Percentiles rank a stretch among this genome's conserved stretches.
Evolutionary conservation across 2,329 filamentous ascomycete species (phyloP).

Genomic region (Fusarium sp.): DNA sequence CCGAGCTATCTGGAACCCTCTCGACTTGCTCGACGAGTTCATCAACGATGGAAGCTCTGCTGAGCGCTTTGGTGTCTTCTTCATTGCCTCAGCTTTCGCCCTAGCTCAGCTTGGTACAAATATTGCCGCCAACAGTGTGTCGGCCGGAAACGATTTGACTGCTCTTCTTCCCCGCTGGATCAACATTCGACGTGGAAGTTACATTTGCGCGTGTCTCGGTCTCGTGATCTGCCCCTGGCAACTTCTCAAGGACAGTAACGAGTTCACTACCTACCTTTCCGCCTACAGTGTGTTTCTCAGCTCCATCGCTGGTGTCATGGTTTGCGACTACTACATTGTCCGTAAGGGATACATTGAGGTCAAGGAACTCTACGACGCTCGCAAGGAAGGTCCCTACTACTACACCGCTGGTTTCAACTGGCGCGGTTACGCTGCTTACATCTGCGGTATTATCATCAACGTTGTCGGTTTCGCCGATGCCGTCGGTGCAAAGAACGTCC

Average conservation of each 20-base stretch:
- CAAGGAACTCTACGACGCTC: constrained; percentile 80
- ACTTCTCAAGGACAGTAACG: constrained; percentile 77
- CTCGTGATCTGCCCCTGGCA: constrained; percentile 90
- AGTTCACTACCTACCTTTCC: constrained; percentile 91
- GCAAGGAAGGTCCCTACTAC: constrained; percentile 75
- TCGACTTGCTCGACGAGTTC: constrained; percentile 73
- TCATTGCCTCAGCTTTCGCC: constrained; percentile 76
- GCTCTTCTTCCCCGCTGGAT: constrained; percentile 82
- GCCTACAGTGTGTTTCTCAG: constrained; percentile 95
- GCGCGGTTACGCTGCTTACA: constrained; percentile 85
- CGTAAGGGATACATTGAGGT: constrained; percentile 84
- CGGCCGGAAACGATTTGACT: constrained; percentile 84
- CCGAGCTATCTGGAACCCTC: constrained; percentile 78
- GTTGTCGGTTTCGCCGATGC: constrained; percentile 91
- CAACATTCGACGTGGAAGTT: constrained; percentile 87
- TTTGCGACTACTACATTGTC: constrained; percentile 88
- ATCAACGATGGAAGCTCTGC: constrained; percentile 74
- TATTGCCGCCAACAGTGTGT: constrained; percentile 87
- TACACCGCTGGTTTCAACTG: constrained; percentile 80
- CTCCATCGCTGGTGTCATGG: constrained; percentile 91
- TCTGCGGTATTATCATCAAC: constrained; percentile 86
- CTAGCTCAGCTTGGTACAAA: constrained; percentile 88
- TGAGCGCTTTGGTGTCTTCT: constrained; percentile 79
- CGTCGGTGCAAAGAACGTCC: constrained; percentile 73
- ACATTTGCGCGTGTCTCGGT: constrained; percentile 82